Evolutionary conservation across 768 basidiomycete genomes (phyloP), one percentile per base, ranked within the genome.

Genomic region (Macrolepiota fuliginosa): DNA sequence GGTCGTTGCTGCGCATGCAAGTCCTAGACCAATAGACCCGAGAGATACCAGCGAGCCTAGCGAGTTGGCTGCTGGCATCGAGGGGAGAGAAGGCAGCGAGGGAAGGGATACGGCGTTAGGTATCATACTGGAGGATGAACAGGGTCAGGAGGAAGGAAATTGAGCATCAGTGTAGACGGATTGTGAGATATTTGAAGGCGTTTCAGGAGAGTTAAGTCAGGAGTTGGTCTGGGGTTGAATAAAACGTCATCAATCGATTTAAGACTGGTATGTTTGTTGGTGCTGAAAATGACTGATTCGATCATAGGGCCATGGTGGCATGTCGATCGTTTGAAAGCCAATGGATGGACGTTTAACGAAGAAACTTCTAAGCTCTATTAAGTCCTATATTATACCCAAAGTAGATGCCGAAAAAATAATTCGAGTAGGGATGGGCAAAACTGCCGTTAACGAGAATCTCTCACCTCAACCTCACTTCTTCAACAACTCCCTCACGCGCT

Each of bases 401-500:
- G 19, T 45, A 45, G 19, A 45, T 22, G 5, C n/a, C 42, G 19
- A 45, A n/a, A 6, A 45, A 10, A 45, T 45, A 19, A 22, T 32
- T 32, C 29, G 29, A 45, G 42, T 45, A 22, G 42, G 42, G 19
- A 45, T 45, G 2, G 4, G 17, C 1, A 0, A 17, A 32, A 32
- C 29, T 7, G n/a, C 19, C 19, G 19, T 19, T 17, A 45, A 17
- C 17, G 17, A 19, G n/a, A 45, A 45, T 3, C 36, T n/a, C 37
- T 45, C 56, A 35, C 11, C 32, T 24, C 46, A 27, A 5, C 37
- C 27, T 50, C 36, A 54, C 45, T 35, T 25, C 54, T 46, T 62
- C 42, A 58, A 47, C 66, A 85, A 64, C 12, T 79, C 81, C 32
- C 77, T 74, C 27, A 89, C 77, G 67, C 73, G 80, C 70, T 77